phyloP scores from a whole-genome alignment of 2,329 filamentous ascomycete genomes.

The Ophiostoma quercus region DNA sequence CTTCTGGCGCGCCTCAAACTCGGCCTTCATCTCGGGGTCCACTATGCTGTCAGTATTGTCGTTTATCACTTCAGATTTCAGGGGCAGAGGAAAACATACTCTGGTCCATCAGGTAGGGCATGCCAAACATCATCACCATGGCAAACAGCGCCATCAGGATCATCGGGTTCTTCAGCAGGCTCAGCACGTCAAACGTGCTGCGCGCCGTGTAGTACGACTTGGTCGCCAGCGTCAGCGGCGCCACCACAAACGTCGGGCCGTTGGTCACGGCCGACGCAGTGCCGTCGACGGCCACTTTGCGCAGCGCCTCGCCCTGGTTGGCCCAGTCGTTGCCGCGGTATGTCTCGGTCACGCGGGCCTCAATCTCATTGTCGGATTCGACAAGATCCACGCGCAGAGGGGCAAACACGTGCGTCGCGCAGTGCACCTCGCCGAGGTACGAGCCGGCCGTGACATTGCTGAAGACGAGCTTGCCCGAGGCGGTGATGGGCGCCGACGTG shows the following conservation, averaged over 20 bases:
- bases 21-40: conserved; percentile 91
- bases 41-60: conserved; percentile 48
- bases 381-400: conserved; percentile 73
- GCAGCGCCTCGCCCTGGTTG: conserved; percentile 66
- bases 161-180: conserved; percentile 90
- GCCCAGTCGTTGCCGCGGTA: conserved; percentile 85
- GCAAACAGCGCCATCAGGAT: conserved; percentile 84
- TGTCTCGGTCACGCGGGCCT: conserved; percentile 66
- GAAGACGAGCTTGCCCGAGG: conserved; percentile 70
- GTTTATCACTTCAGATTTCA: not conserved
- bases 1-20: conserved; percentile 88
- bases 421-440: conserved; percentile 79
- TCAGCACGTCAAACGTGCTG: conserved; percentile 70
- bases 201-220: conserved; percentile 77
- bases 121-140: conserved; percentile 77
- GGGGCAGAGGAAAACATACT: conserved; percentile 56
- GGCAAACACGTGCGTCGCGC: conserved; percentile 67
- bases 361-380: conserved; percentile 15
- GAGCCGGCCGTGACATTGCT: conserved; percentile 63
- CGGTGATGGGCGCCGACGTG: conserved; percentile 57
- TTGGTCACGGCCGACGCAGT: not conserved
- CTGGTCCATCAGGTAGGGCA: conserved; percentile 93
- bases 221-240: conserved; percentile 49
- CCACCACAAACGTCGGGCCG: conserved; percentile 46
- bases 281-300: conserved; percentile 35